Conservation (phyloP, 1,139 yeast species). For the Pichia sp. region DNA sequence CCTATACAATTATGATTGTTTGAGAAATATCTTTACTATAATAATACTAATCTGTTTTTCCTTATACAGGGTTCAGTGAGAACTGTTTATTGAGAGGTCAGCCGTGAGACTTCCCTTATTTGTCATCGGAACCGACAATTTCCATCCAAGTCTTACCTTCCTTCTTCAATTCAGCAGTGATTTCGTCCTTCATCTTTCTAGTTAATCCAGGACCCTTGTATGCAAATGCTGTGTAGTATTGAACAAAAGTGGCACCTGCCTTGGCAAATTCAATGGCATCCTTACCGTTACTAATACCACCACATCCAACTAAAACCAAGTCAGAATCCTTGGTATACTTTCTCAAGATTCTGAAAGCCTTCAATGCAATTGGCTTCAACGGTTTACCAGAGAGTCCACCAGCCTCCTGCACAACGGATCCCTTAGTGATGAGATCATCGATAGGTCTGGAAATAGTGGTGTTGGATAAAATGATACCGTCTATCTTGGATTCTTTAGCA, state of each 20-base stretch:
- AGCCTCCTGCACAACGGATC: constrained; percentile 43
- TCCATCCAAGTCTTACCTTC: constrained; percentile 84
- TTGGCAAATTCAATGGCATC: constrained; percentile 89
- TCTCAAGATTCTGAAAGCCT: constrained; percentile 63
- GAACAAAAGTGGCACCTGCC: constrained; percentile 88
- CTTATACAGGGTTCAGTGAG: no score
- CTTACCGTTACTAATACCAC: constrained; percentile 78
- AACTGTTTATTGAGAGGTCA: no score
- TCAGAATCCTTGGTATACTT: constrained; percentile 67
- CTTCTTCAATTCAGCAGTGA: constrained; percentile 54
- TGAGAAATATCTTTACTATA: no score
- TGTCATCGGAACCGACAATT: constrained; percentile 53
- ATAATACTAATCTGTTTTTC: no score
- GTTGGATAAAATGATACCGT: constrained; percentile 88
- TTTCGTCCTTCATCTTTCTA: constrained; percentile 68
- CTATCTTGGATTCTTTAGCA: constrained; percentile 70
- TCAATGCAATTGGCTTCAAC: constrained; percentile 70
- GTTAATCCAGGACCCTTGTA: constrained; percentile 91
- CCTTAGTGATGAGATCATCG: constrained; percentile 41
- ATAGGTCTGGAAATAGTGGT: constrained; percentile 81
- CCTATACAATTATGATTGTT: no score
- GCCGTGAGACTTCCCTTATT: no score
- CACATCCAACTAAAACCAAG: constrained; percentile 83
- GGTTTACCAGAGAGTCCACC: constrained; percentile 96
- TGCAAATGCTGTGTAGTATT: constrained; percentile 85